phyloP scores from a whole-genome alignment of 2,329 filamentous ascomycete species.

The Seiridium cupressi region DNA sequence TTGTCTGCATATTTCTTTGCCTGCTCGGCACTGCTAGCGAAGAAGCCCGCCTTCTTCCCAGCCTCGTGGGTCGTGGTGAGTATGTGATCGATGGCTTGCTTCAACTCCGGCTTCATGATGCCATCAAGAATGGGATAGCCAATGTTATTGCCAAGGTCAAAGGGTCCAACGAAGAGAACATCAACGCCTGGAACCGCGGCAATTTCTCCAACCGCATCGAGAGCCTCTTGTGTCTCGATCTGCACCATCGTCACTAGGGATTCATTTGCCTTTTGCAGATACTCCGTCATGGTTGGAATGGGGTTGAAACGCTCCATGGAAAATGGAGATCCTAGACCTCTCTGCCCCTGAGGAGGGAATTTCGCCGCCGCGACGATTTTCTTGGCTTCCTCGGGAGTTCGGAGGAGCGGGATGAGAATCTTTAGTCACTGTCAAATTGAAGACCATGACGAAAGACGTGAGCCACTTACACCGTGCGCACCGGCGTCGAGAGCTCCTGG shows the following conservation, averaged over 20 bases:
- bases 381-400: conserved; percentile 51
- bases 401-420: conserved; percentile 53
- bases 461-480: conserved; percentile 49
- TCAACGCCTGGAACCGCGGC: conserved; percentile 59
- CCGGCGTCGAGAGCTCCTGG: conserved; percentile 56
- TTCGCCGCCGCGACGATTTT: conserved; percentile 50
- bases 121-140: conserved; percentile 61
- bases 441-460: neutral
- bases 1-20: conserved; percentile 51
- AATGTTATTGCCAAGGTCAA: conserved; percentile 64
- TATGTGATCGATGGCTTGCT: conserved; percentile 57
- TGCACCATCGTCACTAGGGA: conserved; percentile 64
- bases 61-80: conserved; percentile 56
- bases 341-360: conserved; percentile 52
- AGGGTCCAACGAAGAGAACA: conserved; percentile 65
- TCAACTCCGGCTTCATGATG: conserved; percentile 56
- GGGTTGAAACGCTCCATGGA: conserved; percentile 48
- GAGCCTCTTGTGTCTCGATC: conserved; percentile 64
- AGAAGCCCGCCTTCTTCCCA: conserved; percentile 66
- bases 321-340: conserved; percentile 57
- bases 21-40: conserved; percentile 54
- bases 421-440: conserved; percentile 17
- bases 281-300: conserved; percentile 49
- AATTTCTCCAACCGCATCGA: conserved; percentile 61
- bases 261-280: conserved; percentile 55